A percentile compares a stretch with the other conserved stretches of the same genome.
phyloP scores from a whole-genome alignment of 305 asterid genomes.

The Plantago coronopus region DNA sequence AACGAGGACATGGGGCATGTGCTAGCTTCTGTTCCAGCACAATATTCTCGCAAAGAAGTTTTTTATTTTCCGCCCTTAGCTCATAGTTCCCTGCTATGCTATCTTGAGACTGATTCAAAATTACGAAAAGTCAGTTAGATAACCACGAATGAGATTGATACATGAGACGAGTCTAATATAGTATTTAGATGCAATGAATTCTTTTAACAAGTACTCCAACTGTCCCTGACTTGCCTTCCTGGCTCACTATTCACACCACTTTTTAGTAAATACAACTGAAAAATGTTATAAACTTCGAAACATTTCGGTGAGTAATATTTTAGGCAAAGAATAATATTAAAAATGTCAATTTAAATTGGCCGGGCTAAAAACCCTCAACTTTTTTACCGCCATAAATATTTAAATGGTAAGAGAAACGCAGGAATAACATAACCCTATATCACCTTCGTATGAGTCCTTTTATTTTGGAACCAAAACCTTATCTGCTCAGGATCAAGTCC shows the following conservation, averaged over 20 bases:
- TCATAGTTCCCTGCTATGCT: conserved; percentile 52
- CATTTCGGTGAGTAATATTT: too few species aligned
- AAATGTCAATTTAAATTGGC: too few species aligned
- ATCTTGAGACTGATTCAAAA: conserved; percentile 37
- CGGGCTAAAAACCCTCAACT: too few species aligned
- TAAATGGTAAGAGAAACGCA: neutral
- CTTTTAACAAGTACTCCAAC: neutral
- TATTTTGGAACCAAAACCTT: conserved; percentile 83
- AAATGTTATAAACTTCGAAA: too few species aligned
- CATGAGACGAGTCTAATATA: conserved; percentile 2
- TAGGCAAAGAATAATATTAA: too few species aligned
- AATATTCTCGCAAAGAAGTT: conserved; percentile 50
- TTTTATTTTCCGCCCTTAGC: conserved; percentile 54
- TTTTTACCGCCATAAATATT: neutral
- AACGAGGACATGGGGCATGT: conserved; percentile 35
- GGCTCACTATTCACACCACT: neutral
- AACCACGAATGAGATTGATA: neutral
- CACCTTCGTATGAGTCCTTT: conserved; percentile 74
- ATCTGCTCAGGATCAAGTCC: conserved; percentile 65
- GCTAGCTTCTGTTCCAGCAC: conserved; percentile 48
- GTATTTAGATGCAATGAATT: neutral
- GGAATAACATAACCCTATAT: neutral
- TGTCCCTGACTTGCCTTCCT: neutral
- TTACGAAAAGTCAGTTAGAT: neutral
- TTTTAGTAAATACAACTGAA: neutral